Evolutionary conservation across 495 filamentous ascomycete species (phyloP), one percentile per base, ranked within the genome.

Genomic region (Wilcoxina mikolae): DNA sequence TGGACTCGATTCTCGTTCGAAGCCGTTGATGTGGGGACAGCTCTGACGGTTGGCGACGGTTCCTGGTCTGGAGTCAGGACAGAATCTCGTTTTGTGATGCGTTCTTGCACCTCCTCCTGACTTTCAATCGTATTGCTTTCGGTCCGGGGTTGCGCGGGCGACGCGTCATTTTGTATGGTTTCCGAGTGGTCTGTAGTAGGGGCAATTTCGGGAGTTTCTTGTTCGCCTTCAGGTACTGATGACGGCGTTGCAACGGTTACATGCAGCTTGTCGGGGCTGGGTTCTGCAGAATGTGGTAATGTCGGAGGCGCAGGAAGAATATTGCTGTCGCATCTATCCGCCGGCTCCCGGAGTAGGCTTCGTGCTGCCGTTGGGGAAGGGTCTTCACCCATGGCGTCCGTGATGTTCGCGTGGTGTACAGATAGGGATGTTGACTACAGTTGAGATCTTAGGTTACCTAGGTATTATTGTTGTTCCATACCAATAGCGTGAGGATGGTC

Each of bases 91-190:
- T 49, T 46, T 11, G 23, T 46, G 43, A 17, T 24, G 43, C 43
- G n/a, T 12, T 46, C 43, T 46, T 46, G 43, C 43, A n/a, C n/a
- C n/a, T 46, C 43, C 11, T 12, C n/a, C 43, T 46, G 17, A 24
- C 11, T 10, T 46, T 46, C 43, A 24, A 46, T 20, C 11, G 43
- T 20, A 12, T 24, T 17, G 15, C 22, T 46, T 24, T 46, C 43
- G 43, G 22, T 24, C n/a, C 11, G 15, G 22, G 43, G 23, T 10
- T 46, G 43, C 11, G 43, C 23, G 46, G 25, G 20, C 24, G 46
- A 49, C 46, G 46, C 46, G 46, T 49, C 46, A 49, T 49, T 49
- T 49, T 49, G 46, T 27, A 49, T 28, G 46, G 24, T 24, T 20
- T 46, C 43, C 23, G n/a, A 11, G 3, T 18, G 43, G 43, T 2